phyloP scores from a whole-genome alignment of 1,284 basidiomycete species.

The Pyrrhoderma lamaoense region DNA sequence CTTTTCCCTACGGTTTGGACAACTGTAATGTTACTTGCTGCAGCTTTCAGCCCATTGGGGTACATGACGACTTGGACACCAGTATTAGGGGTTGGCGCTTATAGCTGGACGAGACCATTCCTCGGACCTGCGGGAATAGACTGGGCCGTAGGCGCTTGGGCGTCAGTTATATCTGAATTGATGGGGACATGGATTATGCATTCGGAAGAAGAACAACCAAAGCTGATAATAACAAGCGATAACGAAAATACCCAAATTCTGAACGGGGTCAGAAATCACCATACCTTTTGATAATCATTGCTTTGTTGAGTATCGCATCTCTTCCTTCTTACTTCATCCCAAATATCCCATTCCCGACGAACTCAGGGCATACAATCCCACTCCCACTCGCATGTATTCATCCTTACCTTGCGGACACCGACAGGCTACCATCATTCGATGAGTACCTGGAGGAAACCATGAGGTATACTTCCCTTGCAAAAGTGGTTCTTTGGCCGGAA shows the following conservation, averaged over 20 bases:
- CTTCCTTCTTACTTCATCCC: slow-evolving; percentile 46
- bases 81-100: slow-evolving; percentile 41
- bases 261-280: slow-evolving; percentile 6
- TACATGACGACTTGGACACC: slow-evolving; percentile 65
- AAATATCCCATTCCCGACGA: slow-evolving; percentile 37
- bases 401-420: slow-evolving; percentile 30
- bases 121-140: slow-evolving; percentile 55
- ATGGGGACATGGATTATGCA: slow-evolving; percentile 52
- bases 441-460: slow-evolving; percentile 54
- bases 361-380: slow-evolving; percentile 40
- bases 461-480: slow-evolving; percentile 36
- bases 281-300: slow-evolving; percentile 30
- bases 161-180: slow-evolving; percentile 51
- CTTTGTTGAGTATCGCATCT: slow-evolving; percentile 39
- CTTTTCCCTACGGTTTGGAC: slow-evolving; percentile 68
- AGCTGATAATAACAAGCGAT: slow-evolving; percentile 1
- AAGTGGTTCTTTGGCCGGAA: slow-evolving; percentile 74
- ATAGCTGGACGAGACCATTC: slow-evolving; percentile 53
- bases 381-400: slow-evolving; percentile 59
- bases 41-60: slow-evolving; percentile 55
- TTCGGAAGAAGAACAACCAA: slow-evolving; percentile 20
- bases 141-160: slow-evolving; percentile 66
- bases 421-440: slow-evolving; percentile 40
- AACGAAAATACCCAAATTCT: slow-evolving; percentile 6
- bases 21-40: slow-evolving; percentile 44